These are phyloP conservation scores for Colletotrichum lupini DNA, from an alignment of 2,329 filamentous ascomycete genomes.

Conservation along the genomic window DNA sequence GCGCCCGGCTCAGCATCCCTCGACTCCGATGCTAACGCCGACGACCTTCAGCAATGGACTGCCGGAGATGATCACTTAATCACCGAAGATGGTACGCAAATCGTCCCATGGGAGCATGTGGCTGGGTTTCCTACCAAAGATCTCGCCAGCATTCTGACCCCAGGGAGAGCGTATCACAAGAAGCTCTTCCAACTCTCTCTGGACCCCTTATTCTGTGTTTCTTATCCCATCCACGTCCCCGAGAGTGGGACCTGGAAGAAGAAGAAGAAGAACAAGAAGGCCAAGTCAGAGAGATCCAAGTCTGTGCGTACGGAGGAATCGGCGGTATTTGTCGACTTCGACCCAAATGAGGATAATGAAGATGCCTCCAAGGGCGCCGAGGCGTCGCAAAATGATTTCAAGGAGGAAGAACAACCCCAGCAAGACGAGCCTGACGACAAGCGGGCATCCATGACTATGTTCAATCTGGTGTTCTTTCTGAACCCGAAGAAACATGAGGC, in stretches of 20 bases:
- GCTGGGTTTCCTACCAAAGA: conserved; percentile 81
- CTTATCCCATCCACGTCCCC: conserved; percentile 84
- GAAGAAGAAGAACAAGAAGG: conserved; percentile 61
- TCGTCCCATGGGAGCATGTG: conserved; percentile 78
- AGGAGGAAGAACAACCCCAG: conserved; percentile 46
- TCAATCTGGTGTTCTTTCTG: conserved; percentile 94
- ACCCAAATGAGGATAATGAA: conserved; percentile 40
- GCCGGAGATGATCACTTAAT: conserved; percentile 64
- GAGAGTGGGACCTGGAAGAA: conserved; percentile 83
- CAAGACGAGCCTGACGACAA: conserved; percentile 69
- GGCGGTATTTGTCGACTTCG: conserved; percentile 39
- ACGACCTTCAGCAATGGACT: conserved; percentile 57
- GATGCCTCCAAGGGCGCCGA: conserved; percentile 44
- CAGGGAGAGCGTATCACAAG: conserved; percentile 81
- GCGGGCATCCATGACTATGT: conserved; percentile 88
- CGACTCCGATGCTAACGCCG: conserved; percentile 44
- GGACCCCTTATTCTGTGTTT: conserved; percentile 82
- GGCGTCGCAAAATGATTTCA: conserved; percentile 36
- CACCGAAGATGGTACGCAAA: conserved; percentile 65
- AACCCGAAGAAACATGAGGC: conserved; percentile 83
- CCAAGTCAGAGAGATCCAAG: conserved; percentile 42
- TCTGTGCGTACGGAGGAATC: conserved; percentile 42
- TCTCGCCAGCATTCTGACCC: conserved; percentile 83
- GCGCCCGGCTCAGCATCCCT: conserved; percentile 45
- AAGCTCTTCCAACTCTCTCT: conserved; percentile 84